These are phyloP conservation scores for Trametes polyzona DNA, from an alignment of 1,284 basidiomycete genomes.

Conservation along the genomic window DNA sequence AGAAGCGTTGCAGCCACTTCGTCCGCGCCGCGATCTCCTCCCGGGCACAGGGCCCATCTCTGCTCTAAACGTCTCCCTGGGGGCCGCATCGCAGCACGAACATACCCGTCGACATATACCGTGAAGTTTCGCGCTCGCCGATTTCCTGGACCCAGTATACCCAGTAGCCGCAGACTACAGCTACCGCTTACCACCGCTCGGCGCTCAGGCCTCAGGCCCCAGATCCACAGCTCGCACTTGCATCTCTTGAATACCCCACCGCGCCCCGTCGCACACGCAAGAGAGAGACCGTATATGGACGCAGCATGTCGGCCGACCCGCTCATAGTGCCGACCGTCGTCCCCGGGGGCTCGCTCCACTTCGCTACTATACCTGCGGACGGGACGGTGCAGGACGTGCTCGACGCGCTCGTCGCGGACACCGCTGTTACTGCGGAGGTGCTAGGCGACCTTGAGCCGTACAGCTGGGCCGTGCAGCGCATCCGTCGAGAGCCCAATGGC, in stretches of 20 bases:
- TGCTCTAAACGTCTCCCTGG: background rate
- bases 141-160: background rate
- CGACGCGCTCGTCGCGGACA: constrained; percentile 46
- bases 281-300: constrained; percentile 11
- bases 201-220: too few relatives aligned
- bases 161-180: background rate
- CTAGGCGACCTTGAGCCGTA: constrained; percentile 57
- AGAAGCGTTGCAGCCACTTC: constrained; percentile 22
- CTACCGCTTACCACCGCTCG: too few relatives aligned
- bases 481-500: constrained; percentile 60
- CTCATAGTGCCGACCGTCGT: constrained; percentile 65
- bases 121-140: too few relatives aligned
- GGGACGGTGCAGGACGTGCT: constrained; percentile 65
- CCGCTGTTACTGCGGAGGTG: constrained; percentile 56
- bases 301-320: constrained; percentile 39
- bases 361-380: constrained; percentile 57
- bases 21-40: constrained; percentile 5
- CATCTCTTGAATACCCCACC: constrained; percentile 1
- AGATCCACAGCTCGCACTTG: too few relatives aligned
- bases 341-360: constrained; percentile 61
- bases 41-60: background rate
- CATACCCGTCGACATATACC: background rate
- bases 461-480: constrained; percentile 70
- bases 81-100: background rate
- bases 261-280: constrained; percentile 18